A percentile compares a stretch with the other conserved stretches of the same genome.
phyloP scores from a whole-genome alignment of 345 rosid species.

The Eucalyptus virginea region DNA sequence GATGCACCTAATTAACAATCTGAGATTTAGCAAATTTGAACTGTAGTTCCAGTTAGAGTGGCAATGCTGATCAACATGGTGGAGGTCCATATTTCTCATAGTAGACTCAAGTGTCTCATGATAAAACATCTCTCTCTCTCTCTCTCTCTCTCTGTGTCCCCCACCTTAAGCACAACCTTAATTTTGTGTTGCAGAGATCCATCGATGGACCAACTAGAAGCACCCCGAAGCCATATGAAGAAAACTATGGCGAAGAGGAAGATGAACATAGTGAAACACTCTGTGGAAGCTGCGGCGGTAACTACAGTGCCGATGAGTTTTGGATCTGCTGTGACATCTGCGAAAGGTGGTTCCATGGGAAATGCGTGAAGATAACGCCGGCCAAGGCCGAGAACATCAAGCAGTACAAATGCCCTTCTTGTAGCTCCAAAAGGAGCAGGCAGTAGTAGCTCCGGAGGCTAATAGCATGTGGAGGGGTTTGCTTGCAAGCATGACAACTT shows the following conservation, averaged over 20 bases:
- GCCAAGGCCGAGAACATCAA: constrained; percentile 77
- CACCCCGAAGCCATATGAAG: constrained; percentile 41
- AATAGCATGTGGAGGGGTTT: not conserved
- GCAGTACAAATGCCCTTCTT: constrained; percentile 85
- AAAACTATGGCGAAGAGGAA: constrained; percentile 58
- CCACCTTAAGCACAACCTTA: not conserved
- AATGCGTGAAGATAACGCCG: constrained; percentile 81
- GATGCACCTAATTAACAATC: not conserved
- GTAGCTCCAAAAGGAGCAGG: constrained; percentile 62
- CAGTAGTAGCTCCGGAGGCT: constrained; percentile 5
- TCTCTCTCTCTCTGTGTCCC: not conserved
- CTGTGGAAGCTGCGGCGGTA: constrained; percentile 82
- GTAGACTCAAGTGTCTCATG: not conserved
- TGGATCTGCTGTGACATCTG: constrained; percentile 88
- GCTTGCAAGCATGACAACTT: not conserved
- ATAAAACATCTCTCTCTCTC: not conserved
- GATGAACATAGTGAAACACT: constrained; percentile 78
- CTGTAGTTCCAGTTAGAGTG: not conserved
- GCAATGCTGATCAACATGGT: not conserved
- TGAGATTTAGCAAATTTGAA: not conserved
- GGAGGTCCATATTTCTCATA: not conserved
- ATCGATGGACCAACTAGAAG: constrained; percentile 50
- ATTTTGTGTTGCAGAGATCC: constrained; percentile 41
- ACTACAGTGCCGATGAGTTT: constrained; percentile 67
- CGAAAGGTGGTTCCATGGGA: constrained; percentile 90